Base-by-base conservation (phyloP, 1,284 basidiomycete genomes). In the Trichosporon sp. region DNA sequence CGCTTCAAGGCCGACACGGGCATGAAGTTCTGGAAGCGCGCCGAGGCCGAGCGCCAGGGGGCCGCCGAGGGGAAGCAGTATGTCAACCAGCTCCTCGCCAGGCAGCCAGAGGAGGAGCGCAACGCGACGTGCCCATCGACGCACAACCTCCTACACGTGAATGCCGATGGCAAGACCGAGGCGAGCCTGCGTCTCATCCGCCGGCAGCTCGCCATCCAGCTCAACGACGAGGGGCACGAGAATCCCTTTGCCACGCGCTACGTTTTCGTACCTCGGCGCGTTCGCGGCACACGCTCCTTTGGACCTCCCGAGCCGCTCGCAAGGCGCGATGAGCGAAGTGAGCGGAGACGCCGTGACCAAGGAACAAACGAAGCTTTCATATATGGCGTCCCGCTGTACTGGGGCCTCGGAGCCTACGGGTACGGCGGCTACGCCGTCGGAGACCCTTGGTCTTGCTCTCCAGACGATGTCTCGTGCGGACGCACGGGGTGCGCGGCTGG, bases 341-440 rank as follows among this genome's bases (percentile, higher is more conserved):
- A 37, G 29, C 21, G 25, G 29, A n/a, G n/a, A 16, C n/a, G 25
- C 46, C 32, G 37, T 25, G 31, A 23, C 27, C 49, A 29, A 56
- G 52, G 40, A 56, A 1, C 10, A 29, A 16, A 10, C 21, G 27
- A 31, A 40, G 29, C 37, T 13, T 25, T 25, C 46, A 25, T 56
- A 33, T 54, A 56, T 37, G 62, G 33, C 25, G 32, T 27, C 21
- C 44, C 64, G 44, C 40, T 57, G 13, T 67, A 65, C 63, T 67
- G 66, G 66, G 66, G 66, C 19, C 63, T 67, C n/a, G 34, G 58
- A 10, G 61, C 63, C 10, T 62, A 63, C 32, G 16, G 25, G 23
- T 32, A n/a, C 33, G 59, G 37, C 29, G 54, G 21, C 32, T 33
- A 57, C 33, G 4, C 21, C 4, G 14, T 46, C 10, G 21, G 11